A percentile compares a stretch with the other conserved stretches of the same genome.
Evolutionary conservation across 179 eudicot genomes (phyloP).

Genomic region (Nepenthes alata): DNA sequence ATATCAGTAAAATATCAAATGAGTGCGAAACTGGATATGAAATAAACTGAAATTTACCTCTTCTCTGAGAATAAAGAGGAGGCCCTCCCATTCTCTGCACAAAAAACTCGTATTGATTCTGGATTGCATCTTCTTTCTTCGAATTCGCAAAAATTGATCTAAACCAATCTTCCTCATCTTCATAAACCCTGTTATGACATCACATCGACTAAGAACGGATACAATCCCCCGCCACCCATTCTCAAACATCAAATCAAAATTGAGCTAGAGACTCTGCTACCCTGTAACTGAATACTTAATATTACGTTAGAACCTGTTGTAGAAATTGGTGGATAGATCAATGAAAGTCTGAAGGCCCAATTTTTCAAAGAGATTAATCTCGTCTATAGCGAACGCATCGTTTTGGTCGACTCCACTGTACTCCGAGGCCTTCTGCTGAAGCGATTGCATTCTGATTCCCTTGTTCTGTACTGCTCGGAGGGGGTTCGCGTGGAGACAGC

Average conservation of each 20-base stretch:
- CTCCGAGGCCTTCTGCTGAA: conserved; percentile 75
- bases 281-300: background rate
- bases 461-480: conserved; percentile 6
- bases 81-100: conserved; percentile 98
- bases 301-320: conserved; percentile 41
- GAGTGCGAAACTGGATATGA: background rate
- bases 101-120: conserved; percentile 90
- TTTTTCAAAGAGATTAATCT: conserved; percentile 64
- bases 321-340: conserved; percentile 76
- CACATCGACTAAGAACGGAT: no score
- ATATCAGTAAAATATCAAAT: no score
- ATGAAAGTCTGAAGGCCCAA: conserved; percentile 76
- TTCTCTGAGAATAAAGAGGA: conserved; percentile 70
- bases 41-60: conserved; percentile 26
- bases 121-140: conserved; percentile 93
- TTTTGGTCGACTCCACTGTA: conserved; percentile 60
- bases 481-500: conserved; percentile 22
- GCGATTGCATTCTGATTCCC: conserved; percentile 46
- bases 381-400: conserved; percentile 80
- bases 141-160: conserved; percentile 79
- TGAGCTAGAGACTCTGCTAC: no score
- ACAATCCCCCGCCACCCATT: no score
- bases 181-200: conserved; percentile 56
- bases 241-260: no score
- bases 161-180: conserved; percentile 94